These are phyloP conservation scores for Wickerhamomyces subpelliculosus DNA, from an alignment of 805 yeast genomes.

Conservation along the genomic window DNA sequence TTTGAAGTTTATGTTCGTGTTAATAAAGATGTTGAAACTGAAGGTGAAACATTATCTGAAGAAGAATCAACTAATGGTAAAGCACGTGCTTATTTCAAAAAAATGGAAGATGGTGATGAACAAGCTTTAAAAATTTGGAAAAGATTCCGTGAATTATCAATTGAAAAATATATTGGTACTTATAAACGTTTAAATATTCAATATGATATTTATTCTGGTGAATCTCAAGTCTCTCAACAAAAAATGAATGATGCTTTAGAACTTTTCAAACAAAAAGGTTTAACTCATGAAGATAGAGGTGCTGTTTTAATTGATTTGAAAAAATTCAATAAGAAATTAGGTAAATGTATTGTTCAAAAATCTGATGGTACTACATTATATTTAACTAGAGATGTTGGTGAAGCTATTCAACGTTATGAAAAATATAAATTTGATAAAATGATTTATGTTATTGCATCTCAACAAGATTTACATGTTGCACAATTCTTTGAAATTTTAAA, in stretches of 20 bases:
- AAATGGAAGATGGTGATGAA: slow-evolving; percentile 91
- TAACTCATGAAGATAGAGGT: slow-evolving; percentile 83
- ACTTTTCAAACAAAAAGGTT: slow-evolving; percentile 55
- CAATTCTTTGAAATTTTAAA: slow-evolving; percentile 93
- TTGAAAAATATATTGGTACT: slow-evolving; percentile 77
- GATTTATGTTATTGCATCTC: slow-evolving; percentile 93
- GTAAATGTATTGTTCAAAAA: slow-evolving; percentile 88
- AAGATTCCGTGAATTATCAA: slow-evolving; percentile 85
- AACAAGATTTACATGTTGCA: slow-evolving; percentile 90
- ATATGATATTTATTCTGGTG: slow-evolving; percentile 90
- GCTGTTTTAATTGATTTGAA: slow-evolving; percentile 84
- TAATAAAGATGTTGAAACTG: slow-evolving; percentile 63
- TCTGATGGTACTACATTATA: slow-evolving; percentile 94
- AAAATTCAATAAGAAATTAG: slow-evolving; percentile 81
- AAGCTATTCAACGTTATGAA: slow-evolving; percentile 85
- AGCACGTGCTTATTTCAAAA: slow-evolving; percentile 83
- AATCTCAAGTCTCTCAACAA: slow-evolving; percentile 81
- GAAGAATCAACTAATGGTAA: slow-evolving; percentile 58
- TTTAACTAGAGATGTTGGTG: slow-evolving; percentile 94
- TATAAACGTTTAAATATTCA: slow-evolving; percentile 87
- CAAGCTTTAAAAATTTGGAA: slow-evolving; percentile 74
- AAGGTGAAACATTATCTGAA: slow-evolving; percentile 42
- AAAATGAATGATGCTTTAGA: slow-evolving; percentile 61
- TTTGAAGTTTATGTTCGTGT: slow-evolving; percentile 89
- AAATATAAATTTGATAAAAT: slow-evolving; percentile 85